Evolutionary conservation across 106 monocot species (phyloP).

Genomic region (Xerophyta viscosa): DNA sequence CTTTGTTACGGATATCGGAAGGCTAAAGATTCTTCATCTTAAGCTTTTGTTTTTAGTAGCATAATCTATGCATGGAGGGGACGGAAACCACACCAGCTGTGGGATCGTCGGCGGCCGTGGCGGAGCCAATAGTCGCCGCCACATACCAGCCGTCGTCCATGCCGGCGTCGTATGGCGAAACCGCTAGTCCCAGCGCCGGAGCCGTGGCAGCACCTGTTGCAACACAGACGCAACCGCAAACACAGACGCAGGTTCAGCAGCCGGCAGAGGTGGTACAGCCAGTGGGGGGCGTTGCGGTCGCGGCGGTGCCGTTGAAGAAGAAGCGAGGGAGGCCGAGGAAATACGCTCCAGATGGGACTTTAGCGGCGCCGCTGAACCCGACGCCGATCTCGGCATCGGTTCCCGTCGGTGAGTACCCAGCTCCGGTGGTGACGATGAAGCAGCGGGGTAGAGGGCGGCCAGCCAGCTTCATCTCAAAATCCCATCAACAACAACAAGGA

Average conservation of each 20-base stretch:
- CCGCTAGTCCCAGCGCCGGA: background rate
- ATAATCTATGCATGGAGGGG: slow-evolving; percentile 26
- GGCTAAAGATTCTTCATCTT: too few relatives aligned
- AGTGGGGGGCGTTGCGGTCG: background rate
- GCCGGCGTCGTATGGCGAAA: slow-evolving; percentile 10
- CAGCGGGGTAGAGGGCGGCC: slow-evolving; percentile 78
- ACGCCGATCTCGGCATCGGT: slow-evolving; percentile 66
- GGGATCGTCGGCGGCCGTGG: background rate
- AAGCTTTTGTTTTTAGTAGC: background rate
- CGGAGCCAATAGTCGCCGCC: background rate
- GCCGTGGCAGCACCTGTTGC: background rate
- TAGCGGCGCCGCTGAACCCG: slow-evolving; percentile 48
- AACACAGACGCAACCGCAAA: too few relatives aligned
- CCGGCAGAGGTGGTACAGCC: background rate
- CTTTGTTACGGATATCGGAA: too few relatives aligned
- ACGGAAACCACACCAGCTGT: slow-evolving; percentile 13
- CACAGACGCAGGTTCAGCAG: background rate
- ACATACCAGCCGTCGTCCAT: background rate
- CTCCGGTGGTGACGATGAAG: slow-evolving; percentile 38
- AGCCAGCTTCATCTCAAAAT: slow-evolving; percentile 41
- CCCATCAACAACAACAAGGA: slow-evolving; percentile 10
- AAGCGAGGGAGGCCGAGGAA: slow-evolving; percentile 77
- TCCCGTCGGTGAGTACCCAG: slow-evolving; percentile 42
- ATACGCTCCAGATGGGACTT: slow-evolving; percentile 71
- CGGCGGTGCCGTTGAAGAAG: slow-evolving; percentile 23